A percentile compares a stretch with the other conserved stretches of the same genome.
Evolutionary conservation across 345 rosid genomes (phyloP).

Genomic region (Linum usitatissimum): DNA sequence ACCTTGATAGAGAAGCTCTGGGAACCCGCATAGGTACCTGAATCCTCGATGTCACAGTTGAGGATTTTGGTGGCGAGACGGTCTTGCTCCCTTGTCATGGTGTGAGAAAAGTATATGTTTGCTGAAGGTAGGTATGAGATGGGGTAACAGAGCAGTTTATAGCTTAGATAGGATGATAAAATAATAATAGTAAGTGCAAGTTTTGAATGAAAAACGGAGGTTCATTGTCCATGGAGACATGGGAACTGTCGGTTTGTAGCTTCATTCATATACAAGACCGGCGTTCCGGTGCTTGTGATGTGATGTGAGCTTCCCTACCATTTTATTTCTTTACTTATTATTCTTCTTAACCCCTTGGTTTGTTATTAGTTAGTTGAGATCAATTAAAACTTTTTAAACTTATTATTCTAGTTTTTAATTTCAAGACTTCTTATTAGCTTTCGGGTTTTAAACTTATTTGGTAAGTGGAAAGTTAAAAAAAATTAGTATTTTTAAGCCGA

Average conservation of each 20-base stretch:
- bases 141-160: neutral
- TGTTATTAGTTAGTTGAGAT: no score
- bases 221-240: neutral
- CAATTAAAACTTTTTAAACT: no score
- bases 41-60: constrained; percentile 29
- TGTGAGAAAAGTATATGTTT: no score
- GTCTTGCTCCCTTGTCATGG: constrained; percentile 27
- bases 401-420: no score
- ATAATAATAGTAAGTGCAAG: no score
- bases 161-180: neutral
- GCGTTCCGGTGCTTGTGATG: neutral
- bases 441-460: no score
- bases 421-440: no score
- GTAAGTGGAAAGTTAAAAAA: no score
- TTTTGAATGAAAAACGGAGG: neutral
- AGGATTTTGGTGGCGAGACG: constrained; percentile 36
- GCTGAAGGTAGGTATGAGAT: neutral
- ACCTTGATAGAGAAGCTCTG: constrained; percentile 33
- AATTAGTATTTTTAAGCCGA: no score
- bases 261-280: neutral
- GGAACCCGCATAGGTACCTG: constrained; percentile 35
- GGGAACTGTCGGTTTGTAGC: neutral
- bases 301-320: no score
- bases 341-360: no score
- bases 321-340: no score